Percentiles rank a stretch among this genome's conserved stretches.
phyloP scores from a whole-genome alignment of 2,329 filamentous ascomycete genomes.

The Cytospora chrysosperma region DNA sequence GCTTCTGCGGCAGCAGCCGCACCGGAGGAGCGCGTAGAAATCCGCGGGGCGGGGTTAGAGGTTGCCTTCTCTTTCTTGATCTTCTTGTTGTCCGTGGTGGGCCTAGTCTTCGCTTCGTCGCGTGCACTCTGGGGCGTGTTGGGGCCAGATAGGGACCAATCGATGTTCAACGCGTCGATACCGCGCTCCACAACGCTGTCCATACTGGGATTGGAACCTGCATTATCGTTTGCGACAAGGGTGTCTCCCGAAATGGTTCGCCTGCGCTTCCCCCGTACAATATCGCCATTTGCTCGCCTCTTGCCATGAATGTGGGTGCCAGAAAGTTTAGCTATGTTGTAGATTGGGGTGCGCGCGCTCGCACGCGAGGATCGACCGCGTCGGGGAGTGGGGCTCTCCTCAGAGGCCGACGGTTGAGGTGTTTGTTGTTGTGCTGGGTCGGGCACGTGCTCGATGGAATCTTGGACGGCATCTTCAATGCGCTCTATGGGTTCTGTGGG shows the following conservation, averaged over 20 bases:
- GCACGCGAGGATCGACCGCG: conserved; percentile 54
- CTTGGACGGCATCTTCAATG: conserved; percentile 30
- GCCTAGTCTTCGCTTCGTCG: conserved; percentile 36
- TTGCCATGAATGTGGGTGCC: conserved; percentile 62
- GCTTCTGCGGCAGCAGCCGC: conserved; percentile 39
- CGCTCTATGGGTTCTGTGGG: conserved; percentile 3
- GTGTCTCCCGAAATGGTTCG: conserved; percentile 46
- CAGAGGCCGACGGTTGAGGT: neutral
- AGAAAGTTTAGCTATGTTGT: conserved; percentile 64
- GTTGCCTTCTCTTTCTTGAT: conserved; percentile 9
- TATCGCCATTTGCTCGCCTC: conserved; percentile 52
- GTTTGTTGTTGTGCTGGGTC: conserved; percentile 6
- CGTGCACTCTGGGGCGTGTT: conserved; percentile 35
- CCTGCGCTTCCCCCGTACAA: conserved; percentile 44
- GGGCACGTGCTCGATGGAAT: conserved; percentile 13
- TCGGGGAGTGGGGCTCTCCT: conserved; percentile 29
- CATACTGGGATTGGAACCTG: conserved; percentile 28
- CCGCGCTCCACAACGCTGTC: conserved; percentile 36
- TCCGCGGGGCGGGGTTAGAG: conserved; percentile 36
- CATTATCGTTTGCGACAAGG: conserved; percentile 28
- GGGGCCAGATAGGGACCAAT: conserved; percentile 42
- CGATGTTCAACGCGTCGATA: conserved; percentile 48
- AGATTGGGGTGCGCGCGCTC: conserved; percentile 56
- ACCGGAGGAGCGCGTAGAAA: conserved; percentile 46
- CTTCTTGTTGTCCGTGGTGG: conserved; percentile 18